Evolutionary conservation across 108 stramenopile species (phyloP), one percentile per base, ranked within the genome.

Genomic region (Schizochytrium sp.): DNA sequence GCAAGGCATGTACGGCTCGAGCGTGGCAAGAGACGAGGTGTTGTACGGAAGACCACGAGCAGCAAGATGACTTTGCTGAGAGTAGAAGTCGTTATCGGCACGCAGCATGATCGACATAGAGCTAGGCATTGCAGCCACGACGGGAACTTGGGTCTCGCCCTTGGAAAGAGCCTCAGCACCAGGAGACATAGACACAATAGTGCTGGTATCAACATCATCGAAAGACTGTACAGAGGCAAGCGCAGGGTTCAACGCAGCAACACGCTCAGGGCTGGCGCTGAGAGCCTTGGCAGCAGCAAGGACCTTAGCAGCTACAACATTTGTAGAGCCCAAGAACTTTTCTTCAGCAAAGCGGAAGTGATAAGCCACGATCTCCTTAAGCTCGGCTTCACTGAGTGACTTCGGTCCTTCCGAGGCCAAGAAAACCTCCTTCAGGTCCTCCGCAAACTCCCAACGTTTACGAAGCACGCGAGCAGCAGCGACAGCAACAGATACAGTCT

Each of bases 11-110:
- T 96, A 98, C 13, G 88, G 91, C 28, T 95, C 95, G 72, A 98
- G 92, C 45, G 90, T 76, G 40, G 89, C 89, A 3, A 97, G 93
- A 45, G 94, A 92, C 19, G 92, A 91, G 4, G 94, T 92, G 4
- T 96, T 96, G 58, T 91, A 89, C 38, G 95, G 92, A 44, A 92
- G 88, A 45, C 91, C 93, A 46, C 76, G 57, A 72, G 90, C 88
- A 13, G 91, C 72, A 57, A 98, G 92, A 88, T 95, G 92, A 17
- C 92, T 69, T 10, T 96, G 89, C 53, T 97, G 94, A n/a, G 95
- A 95, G 92, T 98, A 98, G 94, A 98, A 98, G 87, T 98, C 98
- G 92, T 98, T 98, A 91, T 97, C 96, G n/a, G 97, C 98, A 56
- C 91, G 91, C 45, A 98, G 95, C 61, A 89, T 94, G 88, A 97